phyloP scores from a whole-genome alignment of 345 rosid genomes.

The Garcia nutans region DNA sequence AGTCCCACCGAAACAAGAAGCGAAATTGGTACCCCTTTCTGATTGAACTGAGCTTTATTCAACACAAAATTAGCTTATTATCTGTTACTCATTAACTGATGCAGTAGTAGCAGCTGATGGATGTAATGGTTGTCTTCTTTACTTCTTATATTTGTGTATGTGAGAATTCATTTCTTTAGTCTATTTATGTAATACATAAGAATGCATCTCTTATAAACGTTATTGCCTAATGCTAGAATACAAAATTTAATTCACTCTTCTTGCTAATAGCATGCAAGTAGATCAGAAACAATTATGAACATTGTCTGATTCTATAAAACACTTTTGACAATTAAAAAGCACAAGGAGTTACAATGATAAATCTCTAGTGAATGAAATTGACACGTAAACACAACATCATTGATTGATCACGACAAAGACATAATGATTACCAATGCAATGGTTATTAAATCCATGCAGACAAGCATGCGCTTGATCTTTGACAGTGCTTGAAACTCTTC shows the following conservation, averaged over 20 bases:
- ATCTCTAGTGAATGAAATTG: neutral
- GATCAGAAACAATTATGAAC: too few species aligned
- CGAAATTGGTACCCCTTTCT: constrained; percentile 79
- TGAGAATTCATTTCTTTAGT: constrained; percentile 1
- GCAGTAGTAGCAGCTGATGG: constrained; percentile 12
- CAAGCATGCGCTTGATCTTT: constrained; percentile 12
- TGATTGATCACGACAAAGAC: too few species aligned
- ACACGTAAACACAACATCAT: neutral
- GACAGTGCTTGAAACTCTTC: constrained; percentile 6
- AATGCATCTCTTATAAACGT: constrained; percentile 6
- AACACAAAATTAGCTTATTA: constrained; percentile 14
- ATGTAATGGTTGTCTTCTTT: constrained; percentile 12
- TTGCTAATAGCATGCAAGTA: neutral
- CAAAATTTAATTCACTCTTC: neutral
- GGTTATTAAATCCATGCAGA: constrained; percentile 13
- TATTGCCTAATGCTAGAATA: constrained; percentile 18
- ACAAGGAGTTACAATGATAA: neutral
- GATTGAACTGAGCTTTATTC: constrained; percentile 21
- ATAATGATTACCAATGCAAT: constrained; percentile 17
- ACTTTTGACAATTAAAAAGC: neutral
- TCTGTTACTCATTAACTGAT: constrained; percentile 13
- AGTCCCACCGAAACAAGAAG: constrained; percentile 92
- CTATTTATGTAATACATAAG: constrained; percentile 7
- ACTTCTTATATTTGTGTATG: constrained; percentile 5
- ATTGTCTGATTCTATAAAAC: neutral